Evolutionary conservation across 768 basidiomycete genomes (phyloP).

Genomic region (Leccinum pellstonianum): DNA sequence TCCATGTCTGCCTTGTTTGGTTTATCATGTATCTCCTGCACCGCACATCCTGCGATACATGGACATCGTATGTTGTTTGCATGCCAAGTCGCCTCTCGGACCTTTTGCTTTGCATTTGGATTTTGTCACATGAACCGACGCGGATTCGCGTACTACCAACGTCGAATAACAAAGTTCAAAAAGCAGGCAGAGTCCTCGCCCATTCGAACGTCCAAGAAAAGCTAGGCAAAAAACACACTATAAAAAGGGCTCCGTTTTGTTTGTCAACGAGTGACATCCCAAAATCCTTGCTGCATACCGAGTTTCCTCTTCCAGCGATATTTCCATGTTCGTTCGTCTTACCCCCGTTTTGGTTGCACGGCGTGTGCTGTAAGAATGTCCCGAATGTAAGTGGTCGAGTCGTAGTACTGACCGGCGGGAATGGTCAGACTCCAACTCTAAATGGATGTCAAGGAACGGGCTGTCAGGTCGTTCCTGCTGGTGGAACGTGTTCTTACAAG

Average conservation of each 20-base stretch:
- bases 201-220: too few species aligned
- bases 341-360: neutral
- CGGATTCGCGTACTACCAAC: too few species aligned
- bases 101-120: too few species aligned
- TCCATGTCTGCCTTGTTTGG: too few species aligned
- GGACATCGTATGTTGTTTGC: neutral
- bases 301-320: neutral
- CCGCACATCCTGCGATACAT: too few species aligned
- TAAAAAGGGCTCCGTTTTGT: neutral
- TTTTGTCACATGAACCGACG: too few species aligned
- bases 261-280: neutral
- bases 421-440: neutral
- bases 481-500: neutral
- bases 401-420: neutral
- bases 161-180: too few species aligned
- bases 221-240: neutral
- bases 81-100: too few species aligned
- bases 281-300: neutral
- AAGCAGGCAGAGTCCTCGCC: too few species aligned
- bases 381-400: neutral
- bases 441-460: neutral
- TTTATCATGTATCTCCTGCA: too few species aligned
- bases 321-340: slow-evolving; percentile 9
- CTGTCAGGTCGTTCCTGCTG: neutral
- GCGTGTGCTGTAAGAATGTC: neutral